These are phyloP conservation scores for Yamadazyma aaseri DNA, from an alignment of 1,139 yeast species.

Conservation along the genomic window DNA sequence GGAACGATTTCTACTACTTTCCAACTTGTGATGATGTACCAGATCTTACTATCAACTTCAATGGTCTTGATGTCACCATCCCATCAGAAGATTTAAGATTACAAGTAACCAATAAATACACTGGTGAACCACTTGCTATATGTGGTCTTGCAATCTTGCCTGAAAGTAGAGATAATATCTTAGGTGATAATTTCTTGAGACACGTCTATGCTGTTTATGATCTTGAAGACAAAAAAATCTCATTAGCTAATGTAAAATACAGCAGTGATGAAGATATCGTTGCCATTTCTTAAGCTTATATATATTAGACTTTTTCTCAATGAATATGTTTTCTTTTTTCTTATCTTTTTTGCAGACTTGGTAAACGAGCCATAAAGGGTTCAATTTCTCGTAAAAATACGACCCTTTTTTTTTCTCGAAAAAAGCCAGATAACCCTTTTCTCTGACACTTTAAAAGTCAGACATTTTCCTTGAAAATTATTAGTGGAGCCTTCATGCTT, in stretches of 20 bases:
- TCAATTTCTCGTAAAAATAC: too few species aligned
- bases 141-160: slow-evolving; percentile 7
- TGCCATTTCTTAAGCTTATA: neutral
- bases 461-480: too few species aligned
- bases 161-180: slow-evolving; percentile 19
- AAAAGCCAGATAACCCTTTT: too few species aligned
- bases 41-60: slow-evolving; percentile 28
- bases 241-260: slow-evolving; percentile 63
- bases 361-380: too few species aligned
- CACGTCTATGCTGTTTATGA: slow-evolving; percentile 77
- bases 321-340: too few species aligned
- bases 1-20: slow-evolving; percentile 7
- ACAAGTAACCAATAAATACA: slow-evolving; percentile 9
- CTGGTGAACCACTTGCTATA: slow-evolving; percentile 5
- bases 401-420: too few species aligned
- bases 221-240: slow-evolving; percentile 59
- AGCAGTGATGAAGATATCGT: slow-evolving; percentile 36
- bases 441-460: too few species aligned
- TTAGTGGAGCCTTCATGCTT: too few species aligned
- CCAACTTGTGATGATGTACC: slow-evolving; percentile 6
- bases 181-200: slow-evolving; percentile 77
- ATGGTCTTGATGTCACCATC: slow-evolving; percentile 30
- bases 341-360: too few species aligned
- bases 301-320: too few species aligned
- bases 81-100: slow-evolving; percentile 14